Evolutionary conservation across 2,329 filamentous ascomycete genomes (phyloP), one percentile per base, ranked within the genome.

Genomic region (Clarireedia paspali): DNA sequence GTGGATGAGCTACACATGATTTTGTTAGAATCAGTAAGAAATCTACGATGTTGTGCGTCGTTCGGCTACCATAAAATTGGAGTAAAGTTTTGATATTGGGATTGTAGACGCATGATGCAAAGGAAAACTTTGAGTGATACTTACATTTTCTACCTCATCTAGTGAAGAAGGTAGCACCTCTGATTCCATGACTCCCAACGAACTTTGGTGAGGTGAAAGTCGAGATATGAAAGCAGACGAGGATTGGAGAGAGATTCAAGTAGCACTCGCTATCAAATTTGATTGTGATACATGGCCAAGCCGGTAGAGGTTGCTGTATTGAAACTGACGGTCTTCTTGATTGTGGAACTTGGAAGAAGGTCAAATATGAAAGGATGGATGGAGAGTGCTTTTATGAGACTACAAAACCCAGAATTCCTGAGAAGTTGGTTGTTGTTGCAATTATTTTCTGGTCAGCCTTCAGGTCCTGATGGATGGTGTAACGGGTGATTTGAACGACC

Each of bases 1-100:
- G 57, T 75, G 73, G 61, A 82, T 74, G 26, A 81, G 72, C 65
- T 73, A 58, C 50, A 34, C 15, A 49, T 10, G 0, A 12, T 34
- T 34, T 14, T 34, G 30, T 34, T 34, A 34, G 30, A 34, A 24
- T 40, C 24, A 27, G 44, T 23, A 30, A 24, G 6, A 12, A 24
- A 42, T 24, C 30, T 20, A 20, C 30, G 30, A 34, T 34, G 30
- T 12, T 34, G 10, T 34, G 30, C 30, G 30, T 12, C 10, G 30
- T 34, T 34, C 30, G 30, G 30, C 30, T 34, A 34, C 30, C 10
- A 12, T 9, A 34, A 34, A 34, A 34, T 34, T 34, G 10, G 30
- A 34, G 9, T 34, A 34, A 34, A 34, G 30, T 12, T 14, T 12
- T 34, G 30, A 34, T 34, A 34, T 34, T 14, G 30, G 30, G 30